Evolutionary conservation across 768 basidiomycete genomes (phyloP).

Genomic region (Kwoniella botswanensis): DNA sequence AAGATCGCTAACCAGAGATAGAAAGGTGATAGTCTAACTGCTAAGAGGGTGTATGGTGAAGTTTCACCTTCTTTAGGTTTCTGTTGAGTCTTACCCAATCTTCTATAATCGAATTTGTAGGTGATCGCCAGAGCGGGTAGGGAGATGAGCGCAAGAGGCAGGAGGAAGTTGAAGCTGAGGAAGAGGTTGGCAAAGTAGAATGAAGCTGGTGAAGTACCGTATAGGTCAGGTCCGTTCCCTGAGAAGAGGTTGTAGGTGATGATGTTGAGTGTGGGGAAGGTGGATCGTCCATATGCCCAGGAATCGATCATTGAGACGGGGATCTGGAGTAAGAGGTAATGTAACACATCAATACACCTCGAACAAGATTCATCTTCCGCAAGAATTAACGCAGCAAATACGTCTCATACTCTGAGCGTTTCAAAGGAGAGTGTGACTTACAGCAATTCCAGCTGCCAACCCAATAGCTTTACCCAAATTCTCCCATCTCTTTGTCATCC

Average conservation of each 20-base stretch:
- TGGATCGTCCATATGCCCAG: constrained; percentile 77
- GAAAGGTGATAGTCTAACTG: constrained; percentile 78
- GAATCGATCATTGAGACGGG: constrained; percentile 85
- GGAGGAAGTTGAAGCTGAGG: constrained; percentile 89
- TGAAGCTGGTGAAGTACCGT: constrained; percentile 84
- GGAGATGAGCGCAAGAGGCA: constrained; percentile 78
- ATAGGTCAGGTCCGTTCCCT: constrained; percentile 84
- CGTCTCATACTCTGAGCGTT: background rate
- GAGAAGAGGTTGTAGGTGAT: constrained; percentile 91
- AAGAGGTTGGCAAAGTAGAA: constrained; percentile 88
- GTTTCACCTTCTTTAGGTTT: constrained; percentile 53
- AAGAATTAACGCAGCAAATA: constrained; percentile 2
- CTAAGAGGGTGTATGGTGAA: constrained; percentile 78
- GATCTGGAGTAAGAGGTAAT: constrained; percentile 63
- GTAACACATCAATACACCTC: constrained; percentile 19
- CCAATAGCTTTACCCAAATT: constrained; percentile 41
- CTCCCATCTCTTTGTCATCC: constrained; percentile 34
- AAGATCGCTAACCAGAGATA: constrained; percentile 90
- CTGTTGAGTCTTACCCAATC: constrained; percentile 68
- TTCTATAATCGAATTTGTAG: constrained; percentile 73
- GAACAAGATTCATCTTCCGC: constrained; percentile 13
- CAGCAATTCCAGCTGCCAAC: constrained; percentile 39
- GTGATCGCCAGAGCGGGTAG: constrained; percentile 79
- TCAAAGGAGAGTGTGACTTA: constrained; percentile 13
- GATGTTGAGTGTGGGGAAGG: constrained; percentile 90